Percentiles rank a stretch among this genome's conserved stretches.
phyloP scores from a whole-genome alignment of 2,329 filamentous ascomycete species.

The Metarhizium sp. region DNA sequence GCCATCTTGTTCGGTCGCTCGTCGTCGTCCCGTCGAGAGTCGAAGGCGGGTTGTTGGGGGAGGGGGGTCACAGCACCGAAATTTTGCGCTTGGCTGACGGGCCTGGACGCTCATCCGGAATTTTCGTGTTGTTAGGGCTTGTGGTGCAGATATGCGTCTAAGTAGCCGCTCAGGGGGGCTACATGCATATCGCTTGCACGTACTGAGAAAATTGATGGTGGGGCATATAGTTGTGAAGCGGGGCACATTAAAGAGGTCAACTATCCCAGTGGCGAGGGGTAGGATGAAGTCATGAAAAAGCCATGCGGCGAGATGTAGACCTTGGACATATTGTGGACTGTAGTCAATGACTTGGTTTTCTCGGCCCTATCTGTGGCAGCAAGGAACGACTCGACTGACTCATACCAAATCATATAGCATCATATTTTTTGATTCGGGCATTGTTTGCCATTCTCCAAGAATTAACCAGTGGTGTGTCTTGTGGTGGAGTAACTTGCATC shows the following conservation, averaged over 20 bases:
- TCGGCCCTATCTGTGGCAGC: not conserved
- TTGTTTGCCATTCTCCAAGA: not conserved
- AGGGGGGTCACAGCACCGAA: constrained; percentile 22
- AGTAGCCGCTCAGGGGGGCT: constrained; percentile 10
- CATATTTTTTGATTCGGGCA: not conserved
- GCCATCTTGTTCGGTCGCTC: constrained; percentile 39
- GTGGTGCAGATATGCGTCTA: constrained; percentile 23
- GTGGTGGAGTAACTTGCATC: constrained; percentile 5
- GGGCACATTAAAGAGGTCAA: constrained; percentile 10
- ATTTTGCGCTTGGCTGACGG: constrained; percentile 25
- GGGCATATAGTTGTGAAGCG: constrained; percentile 14
- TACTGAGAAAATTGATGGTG: constrained; percentile 12
- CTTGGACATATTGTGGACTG: no score
- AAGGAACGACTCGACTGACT: not conserved
- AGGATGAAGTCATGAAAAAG: not conserved
- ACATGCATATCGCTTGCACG: constrained; percentile 18
- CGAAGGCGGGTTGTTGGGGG: constrained; percentile 5
- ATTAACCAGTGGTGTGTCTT: constrained; percentile 1
- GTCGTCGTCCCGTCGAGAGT: constrained; percentile 17
- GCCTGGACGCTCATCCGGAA: constrained; percentile 17
- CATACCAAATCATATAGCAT: constrained; percentile 3
- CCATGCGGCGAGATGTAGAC: not conserved
- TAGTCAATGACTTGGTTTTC: not conserved
- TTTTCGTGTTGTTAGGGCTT: constrained; percentile 31
- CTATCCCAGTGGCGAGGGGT: no score